phyloP scores from a whole-genome alignment of 2,329 filamentous ascomycete species.

The Drechslerella dactyloides region DNA sequence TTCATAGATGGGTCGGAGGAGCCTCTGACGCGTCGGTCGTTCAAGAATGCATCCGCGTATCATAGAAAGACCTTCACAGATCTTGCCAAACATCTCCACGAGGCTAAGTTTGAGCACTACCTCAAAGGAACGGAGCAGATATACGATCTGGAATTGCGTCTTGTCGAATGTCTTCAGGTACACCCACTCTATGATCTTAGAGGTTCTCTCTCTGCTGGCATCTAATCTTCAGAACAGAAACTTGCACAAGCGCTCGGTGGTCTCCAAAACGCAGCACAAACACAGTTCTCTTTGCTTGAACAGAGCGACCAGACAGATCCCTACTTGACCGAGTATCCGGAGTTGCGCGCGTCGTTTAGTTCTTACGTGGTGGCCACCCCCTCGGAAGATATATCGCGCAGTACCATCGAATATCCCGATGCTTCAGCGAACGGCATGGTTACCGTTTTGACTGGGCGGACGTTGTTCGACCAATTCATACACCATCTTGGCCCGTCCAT shows the following conservation, averaged over 20 bases:
- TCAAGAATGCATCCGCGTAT: slow-evolving; percentile 61
- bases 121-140: slow-evolving; percentile 67
- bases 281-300: slow-evolving; percentile 82
- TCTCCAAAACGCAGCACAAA: slow-evolving; percentile 83
- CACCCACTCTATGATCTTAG: slow-evolving; percentile 21
- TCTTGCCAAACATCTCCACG: slow-evolving; percentile 67
- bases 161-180: slow-evolving; percentile 76
- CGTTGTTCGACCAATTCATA: slow-evolving; percentile 93
- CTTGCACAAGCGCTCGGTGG: slow-evolving; percentile 89
- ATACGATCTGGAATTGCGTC: slow-evolving; percentile 75
- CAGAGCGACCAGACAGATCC: slow-evolving; percentile 60
- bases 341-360: slow-evolving; percentile 53
- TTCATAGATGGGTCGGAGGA: slow-evolving; percentile 69
- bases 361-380: slow-evolving; percentile 7
- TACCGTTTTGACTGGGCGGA: slow-evolving; percentile 65
- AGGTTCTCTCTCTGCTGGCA: not conserved
- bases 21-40: slow-evolving; percentile 64
- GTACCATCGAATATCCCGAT: slow-evolving; percentile 16
- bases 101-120: slow-evolving; percentile 71
- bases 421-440: slow-evolving; percentile 7
- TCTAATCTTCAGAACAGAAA: slow-evolving; percentile 60
- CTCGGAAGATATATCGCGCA: slow-evolving; percentile 8
- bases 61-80: slow-evolving; percentile 65
- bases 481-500: slow-evolving; percentile 87
- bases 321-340: slow-evolving; percentile 54